Evolutionary conservation across 2,329 filamentous ascomycete genomes (phyloP).

Genomic region (Trichoderma citrinoviride): DNA sequence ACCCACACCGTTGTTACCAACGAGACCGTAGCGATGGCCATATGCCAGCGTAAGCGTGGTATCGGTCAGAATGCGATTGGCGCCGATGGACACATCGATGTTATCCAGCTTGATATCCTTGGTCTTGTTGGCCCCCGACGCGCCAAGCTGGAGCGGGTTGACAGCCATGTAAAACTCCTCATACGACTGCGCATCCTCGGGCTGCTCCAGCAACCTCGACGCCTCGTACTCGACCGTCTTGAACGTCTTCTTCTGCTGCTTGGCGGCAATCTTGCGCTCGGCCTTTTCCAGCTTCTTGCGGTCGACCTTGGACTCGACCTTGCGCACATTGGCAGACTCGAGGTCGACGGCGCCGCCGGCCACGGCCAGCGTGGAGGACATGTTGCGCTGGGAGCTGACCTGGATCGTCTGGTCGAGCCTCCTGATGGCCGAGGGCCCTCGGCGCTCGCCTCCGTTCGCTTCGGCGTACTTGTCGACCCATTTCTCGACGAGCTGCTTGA

Average conservation of each 20-base stretch:
- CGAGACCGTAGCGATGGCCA: constrained; percentile 90
- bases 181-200: constrained; percentile 83
- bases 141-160: constrained; percentile 85
- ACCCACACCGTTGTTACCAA: constrained; percentile 99
- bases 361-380: constrained; percentile 91
- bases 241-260: constrained; percentile 97
- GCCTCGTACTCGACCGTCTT: constrained; percentile 98
- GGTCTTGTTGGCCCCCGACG: constrained; percentile 72
- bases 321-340: constrained; percentile 86
- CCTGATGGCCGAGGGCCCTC: constrained; percentile 72
- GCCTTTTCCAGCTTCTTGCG: constrained; percentile 99
- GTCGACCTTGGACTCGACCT: constrained; percentile 97
- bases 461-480: constrained; percentile 81
- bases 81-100: constrained; percentile 90
- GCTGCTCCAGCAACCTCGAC: constrained; percentile 79
- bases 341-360: constrained; percentile 82
- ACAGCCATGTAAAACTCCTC: constrained; percentile 99
- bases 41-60: constrained; percentile 88
- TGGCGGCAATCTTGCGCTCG: constrained; percentile 93
- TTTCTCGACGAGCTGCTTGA: constrained; percentile 81
- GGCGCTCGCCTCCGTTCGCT: constrained; percentile 64
- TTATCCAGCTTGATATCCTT: constrained; percentile 99
- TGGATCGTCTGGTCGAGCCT: constrained; percentile 93
- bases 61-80: constrained; percentile 83
- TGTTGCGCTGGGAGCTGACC: constrained; percentile 89